These are phyloP conservation scores for Hortiboletus flavorubellus DNA, from an alignment of 768 basidiomycete species.

Conservation along the genomic window DNA sequence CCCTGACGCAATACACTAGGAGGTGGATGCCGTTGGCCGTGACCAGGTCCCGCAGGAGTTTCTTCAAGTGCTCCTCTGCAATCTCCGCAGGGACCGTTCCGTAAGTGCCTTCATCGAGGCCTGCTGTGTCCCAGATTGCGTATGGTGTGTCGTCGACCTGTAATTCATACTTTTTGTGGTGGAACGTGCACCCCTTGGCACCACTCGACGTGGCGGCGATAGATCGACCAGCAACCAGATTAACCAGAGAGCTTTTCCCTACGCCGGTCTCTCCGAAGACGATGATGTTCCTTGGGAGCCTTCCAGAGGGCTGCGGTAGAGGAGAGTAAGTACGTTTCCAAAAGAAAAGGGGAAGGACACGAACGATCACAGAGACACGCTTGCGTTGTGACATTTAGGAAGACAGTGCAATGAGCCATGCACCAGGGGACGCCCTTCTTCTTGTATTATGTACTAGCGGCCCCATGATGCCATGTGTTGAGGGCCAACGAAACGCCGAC, in stretches of 20 bases:
- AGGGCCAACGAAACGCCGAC: conserved; percentile 21
- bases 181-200: conserved; percentile 35
- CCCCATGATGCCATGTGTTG: conserved; percentile 2
- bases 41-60: conserved; percentile 24
- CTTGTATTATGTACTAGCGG: conserved; percentile 18
- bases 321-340: conserved; percentile 3
- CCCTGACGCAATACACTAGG: conserved; percentile 34
- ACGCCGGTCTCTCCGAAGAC: conserved; percentile 31
- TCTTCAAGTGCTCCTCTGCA: conserved; percentile 27
- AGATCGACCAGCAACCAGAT: conserved; percentile 39
- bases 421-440: conserved; percentile 9
- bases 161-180: conserved; percentile 27
- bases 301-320: conserved; percentile 9
- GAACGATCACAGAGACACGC: conserved; percentile 11
- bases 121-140: conserved; percentile 38
- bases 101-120: conserved; percentile 35
- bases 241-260: conserved; percentile 43
- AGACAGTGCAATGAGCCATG: conserved; percentile 9
- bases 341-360: conserved; percentile 6
- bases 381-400: conserved; percentile 24
- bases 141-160: conserved; percentile 22
- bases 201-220: conserved; percentile 34
- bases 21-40: conserved; percentile 29
- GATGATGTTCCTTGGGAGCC: conserved; percentile 23
- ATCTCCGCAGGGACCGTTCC: conserved; percentile 30